Evolutionary conservation across 371 early-diverging fungal species (phyloP), one percentile per base, ranked within the genome.

Genomic region (Rhizomucor pusillus): DNA sequence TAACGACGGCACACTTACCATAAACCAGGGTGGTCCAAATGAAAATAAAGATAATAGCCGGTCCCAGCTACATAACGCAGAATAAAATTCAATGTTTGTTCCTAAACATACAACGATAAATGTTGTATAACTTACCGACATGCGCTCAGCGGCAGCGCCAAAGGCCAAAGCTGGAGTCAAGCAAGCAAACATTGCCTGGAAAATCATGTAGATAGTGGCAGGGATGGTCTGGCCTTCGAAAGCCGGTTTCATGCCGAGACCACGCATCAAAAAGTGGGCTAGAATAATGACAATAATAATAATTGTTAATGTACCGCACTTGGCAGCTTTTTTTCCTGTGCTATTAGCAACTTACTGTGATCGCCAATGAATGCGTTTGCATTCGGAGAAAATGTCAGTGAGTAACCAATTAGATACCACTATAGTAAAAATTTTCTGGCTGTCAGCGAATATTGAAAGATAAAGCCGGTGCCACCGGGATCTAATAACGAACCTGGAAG

Each of bases 361-460:
- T 91, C 83, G 33, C 95, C 95, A 48, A 92, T 90, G 57, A 92
- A 90, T 20, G 54, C 68, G 13, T 77, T 73, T 7, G 88, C 83
- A 6, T 88, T 82, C 49, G 82, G 66, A 1, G 88, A 88, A 64
- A 94, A 86, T 0, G 90, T 80, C n/a, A 93, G 69, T 4, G 90
- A 90, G 67, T 84, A 94, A 5, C 93, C 95, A 71, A 86, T 90
- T 18, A 90, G 53, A 47, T 90, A 86, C 95, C 95, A 94, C 76
- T 78, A 61, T 18, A 40, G 47, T 23, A 37, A 19, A 44, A 44
- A 44, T 44, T 19, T 44, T 19, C 18, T 44, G 44, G 14, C 11
- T 14, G 14, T 11, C 44, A 7, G 23, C n/a, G n/a, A n/a, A n/a
- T n/a, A n/a, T n/a, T n/a, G n/a, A n/a, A n/a, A n/a, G n/a, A n/a